phyloP scores from a whole-genome alignment of 306 rosid genomes.

The Prunus mira region DNA sequence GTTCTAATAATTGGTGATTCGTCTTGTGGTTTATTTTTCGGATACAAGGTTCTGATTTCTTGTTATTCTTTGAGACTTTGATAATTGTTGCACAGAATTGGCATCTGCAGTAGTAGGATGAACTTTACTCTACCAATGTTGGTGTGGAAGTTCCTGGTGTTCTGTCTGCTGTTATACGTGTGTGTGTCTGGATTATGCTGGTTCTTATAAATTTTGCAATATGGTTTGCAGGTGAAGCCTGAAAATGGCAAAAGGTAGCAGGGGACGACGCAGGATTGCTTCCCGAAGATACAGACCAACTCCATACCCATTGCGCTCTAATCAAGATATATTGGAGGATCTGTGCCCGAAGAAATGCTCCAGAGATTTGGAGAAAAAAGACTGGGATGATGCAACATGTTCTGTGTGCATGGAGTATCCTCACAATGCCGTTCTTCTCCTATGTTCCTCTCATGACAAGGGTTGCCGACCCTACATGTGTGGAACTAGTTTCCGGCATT shows the following conservation, averaged over 20 bases:
- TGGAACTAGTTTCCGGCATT: constrained; percentile 66
- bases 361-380: constrained; percentile 54
- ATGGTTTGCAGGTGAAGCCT: constrained; percentile 40
- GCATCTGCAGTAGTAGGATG: neutral
- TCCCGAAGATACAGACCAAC: constrained; percentile 61
- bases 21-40: neutral
- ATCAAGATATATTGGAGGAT: constrained; percentile 49
- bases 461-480: constrained; percentile 98
- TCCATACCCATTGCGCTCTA: constrained; percentile 64
- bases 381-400: constrained; percentile 87
- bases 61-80: neutral
- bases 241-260: constrained; percentile 87
- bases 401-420: constrained; percentile 98
- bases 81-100: neutral
- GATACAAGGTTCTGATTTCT: neutral
- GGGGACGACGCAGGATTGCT: constrained; percentile 66
- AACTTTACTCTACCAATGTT: neutral
- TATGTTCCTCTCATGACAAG: constrained; percentile 75
- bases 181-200: neutral
- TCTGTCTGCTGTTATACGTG: neutral
- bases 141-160: neutral
- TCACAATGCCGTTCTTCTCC: constrained; percentile 96
- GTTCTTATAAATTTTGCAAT: constrained; percentile 12
- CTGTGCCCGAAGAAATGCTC: constrained; percentile 68
- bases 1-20: neutral